phyloP scores from a whole-genome alignment of 164 flowering plant genomes.

The Liriodendron chinense region DNA sequence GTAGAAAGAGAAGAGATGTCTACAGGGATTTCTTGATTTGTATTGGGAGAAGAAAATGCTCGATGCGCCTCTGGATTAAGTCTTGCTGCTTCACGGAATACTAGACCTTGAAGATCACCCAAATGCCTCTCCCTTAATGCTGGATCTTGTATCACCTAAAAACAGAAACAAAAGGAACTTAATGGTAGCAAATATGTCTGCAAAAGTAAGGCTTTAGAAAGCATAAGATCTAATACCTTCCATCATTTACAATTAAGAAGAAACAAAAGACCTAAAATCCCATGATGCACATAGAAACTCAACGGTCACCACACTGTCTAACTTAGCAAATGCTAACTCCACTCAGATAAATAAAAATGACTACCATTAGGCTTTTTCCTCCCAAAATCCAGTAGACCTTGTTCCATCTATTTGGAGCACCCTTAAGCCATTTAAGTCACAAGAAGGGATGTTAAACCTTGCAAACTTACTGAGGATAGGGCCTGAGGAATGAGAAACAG shows the following conservation, averaged over 20 bases:
- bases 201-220: background rate
- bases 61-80: constrained; percentile 46
- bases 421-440: background rate
- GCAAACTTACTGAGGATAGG: background rate
- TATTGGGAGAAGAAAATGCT: constrained; percentile 53
- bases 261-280: background rate
- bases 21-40: constrained; percentile 77
- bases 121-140: constrained; percentile 74
- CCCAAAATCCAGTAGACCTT: background rate
- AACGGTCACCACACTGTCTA: too few relatives aligned
- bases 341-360: background rate
- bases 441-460: background rate
- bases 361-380: background rate
- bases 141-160: constrained; percentile 66
- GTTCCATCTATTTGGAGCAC: background rate
- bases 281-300: background rate
- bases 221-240: background rate
- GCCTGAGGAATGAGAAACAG: too few relatives aligned
- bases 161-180: constrained; percentile 2
- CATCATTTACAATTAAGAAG: background rate
- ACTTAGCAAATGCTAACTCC: too few relatives aligned
- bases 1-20: constrained; percentile 17
- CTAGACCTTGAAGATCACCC: constrained; percentile 88
- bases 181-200: background rate
- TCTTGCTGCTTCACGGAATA: constrained; percentile 46